Conservation (phyloP, 768 basidiomycete species). For the Ephemerocybe angulata region DNA sequence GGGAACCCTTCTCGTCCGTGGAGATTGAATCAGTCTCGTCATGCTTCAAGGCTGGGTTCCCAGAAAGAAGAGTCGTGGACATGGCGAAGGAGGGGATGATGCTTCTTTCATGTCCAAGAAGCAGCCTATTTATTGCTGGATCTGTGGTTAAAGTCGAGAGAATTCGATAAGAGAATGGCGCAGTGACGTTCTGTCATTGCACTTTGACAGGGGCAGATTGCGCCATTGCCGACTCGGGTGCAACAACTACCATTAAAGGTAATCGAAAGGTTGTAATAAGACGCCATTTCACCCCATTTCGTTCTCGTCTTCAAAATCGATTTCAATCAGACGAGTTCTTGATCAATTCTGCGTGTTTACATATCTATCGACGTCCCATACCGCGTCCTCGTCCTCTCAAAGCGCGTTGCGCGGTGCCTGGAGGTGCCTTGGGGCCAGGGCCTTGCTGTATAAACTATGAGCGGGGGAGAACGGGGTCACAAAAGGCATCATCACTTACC, state of each 20-base stretch:
- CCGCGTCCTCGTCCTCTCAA: constrained; percentile 86
- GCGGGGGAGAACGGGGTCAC: constrained; percentile 18
- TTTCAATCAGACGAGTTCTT: constrained; percentile 5
- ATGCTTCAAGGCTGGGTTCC: not conserved
- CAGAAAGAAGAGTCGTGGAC: constrained; percentile 7
- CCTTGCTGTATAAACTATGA: constrained; percentile 55
- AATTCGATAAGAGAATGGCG: not conserved
- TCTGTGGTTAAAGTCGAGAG: not conserved
- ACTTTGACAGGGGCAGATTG: constrained; percentile 12
- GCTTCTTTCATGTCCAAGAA: not conserved
- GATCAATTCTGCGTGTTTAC: constrained; percentile 4
- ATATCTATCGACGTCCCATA: constrained; percentile 60
- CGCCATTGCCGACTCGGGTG: constrained; percentile 11
- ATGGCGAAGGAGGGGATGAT: not conserved
- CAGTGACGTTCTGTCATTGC: constrained; percentile 8
- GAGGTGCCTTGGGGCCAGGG: constrained; percentile 84
- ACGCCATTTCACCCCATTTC: not conserved
- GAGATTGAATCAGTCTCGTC: constrained; percentile 11
- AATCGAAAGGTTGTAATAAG: not conserved
- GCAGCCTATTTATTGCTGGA: constrained; percentile 5
- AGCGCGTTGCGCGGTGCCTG: constrained; percentile 86
- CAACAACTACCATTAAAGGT: not conserved
- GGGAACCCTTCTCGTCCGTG: constrained; percentile 15
- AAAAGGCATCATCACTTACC: constrained; percentile 41
- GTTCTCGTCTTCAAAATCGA: constrained; percentile 5